Evolutionary conservation across 2,329 filamentous ascomycete species (phyloP).

Genomic region (Diplodia seriata): DNA sequence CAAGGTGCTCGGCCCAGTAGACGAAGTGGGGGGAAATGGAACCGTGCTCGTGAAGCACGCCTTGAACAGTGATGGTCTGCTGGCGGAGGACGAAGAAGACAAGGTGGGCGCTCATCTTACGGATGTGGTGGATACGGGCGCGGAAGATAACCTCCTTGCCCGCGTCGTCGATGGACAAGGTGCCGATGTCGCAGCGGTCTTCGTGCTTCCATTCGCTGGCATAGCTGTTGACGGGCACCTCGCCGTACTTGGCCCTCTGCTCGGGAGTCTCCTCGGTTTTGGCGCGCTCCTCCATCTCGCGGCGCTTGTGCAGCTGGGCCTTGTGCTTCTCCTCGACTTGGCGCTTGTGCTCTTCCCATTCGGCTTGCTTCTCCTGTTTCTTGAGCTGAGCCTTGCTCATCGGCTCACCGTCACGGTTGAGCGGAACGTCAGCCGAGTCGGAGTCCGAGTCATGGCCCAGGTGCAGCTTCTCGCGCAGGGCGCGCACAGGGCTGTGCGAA

Average conservation of each 20-base stretch:
- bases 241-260: conserved; percentile 65
- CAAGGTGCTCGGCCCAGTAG: conserved; percentile 84
- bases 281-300: conserved; percentile 57
- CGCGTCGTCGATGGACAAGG: conserved; percentile 59
- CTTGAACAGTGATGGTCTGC: conserved; percentile 82
- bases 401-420: conserved; percentile 58
- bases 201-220: conserved; percentile 59
- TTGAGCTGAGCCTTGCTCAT: conserved; percentile 58
- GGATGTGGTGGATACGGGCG: conserved; percentile 77
- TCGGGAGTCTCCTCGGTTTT: conserved; percentile 63
- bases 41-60: conserved; percentile 72
- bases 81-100: conserved; percentile 88
- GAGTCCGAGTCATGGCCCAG: conserved; percentile 44
- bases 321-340: conserved; percentile 53
- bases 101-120: conserved; percentile 80
- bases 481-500: conserved; percentile 48
- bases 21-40: conserved; percentile 76
- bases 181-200: conserved; percentile 57
- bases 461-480: conserved; percentile 51
- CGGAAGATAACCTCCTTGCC: conserved; percentile 71
- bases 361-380: conserved; percentile 56
- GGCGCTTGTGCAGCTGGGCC: conserved; percentile 56
- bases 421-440: conserved; percentile 46
- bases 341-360: conserved; percentile 54
- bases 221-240: conserved; percentile 65